A percentile compares a stretch with the other conserved stretches of the same genome.
Evolutionary conservation across 192 early-diverging fungal species (phyloP).

Genomic region (Borealophlyctis nickersoniae): DNA sequence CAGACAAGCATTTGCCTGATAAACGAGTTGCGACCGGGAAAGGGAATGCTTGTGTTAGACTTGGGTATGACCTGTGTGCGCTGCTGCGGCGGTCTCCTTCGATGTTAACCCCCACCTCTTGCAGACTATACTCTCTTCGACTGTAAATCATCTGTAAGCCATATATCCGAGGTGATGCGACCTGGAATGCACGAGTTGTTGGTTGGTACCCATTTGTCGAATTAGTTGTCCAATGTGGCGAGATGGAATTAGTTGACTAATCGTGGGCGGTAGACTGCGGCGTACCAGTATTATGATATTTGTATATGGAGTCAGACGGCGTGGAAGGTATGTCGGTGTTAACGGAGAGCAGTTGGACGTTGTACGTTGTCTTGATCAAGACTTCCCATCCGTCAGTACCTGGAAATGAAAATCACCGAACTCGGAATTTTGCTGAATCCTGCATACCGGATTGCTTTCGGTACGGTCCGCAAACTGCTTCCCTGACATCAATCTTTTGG

Average conservation of each 20-base stretch:
- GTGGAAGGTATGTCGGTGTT: slow-evolving; percentile 43
- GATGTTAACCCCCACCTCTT: background rate
- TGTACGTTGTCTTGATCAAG: too few species aligned
- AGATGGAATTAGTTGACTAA: background rate
- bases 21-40: slow-evolving; percentile 48
- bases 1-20: slow-evolving; percentile 54
- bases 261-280: slow-evolving; percentile 35
- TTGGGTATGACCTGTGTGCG: slow-evolving; percentile 23
- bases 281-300: slow-evolving; percentile 69
- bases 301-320: slow-evolving; percentile 77
- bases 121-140: slow-evolving; percentile 72
- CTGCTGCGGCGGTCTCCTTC: background rate
- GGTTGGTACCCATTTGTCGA: background rate
- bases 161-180: slow-evolving; percentile 52
- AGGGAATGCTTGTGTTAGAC: slow-evolving; percentile 71
- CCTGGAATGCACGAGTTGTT: slow-evolving; percentile 39
- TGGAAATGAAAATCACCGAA: slow-evolving; percentile 74
- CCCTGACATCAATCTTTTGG: background rate
- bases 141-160: slow-evolving; percentile 59
- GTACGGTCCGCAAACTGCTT: background rate
- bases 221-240: background rate
- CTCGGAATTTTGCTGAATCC: slow-evolving; percentile 64
- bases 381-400: slow-evolving; percentile 37
- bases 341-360: too few species aligned
- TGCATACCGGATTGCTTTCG: slow-evolving; percentile 61